Conservation (phyloP, 306 rosid species). For the Prunus mira region DNA sequence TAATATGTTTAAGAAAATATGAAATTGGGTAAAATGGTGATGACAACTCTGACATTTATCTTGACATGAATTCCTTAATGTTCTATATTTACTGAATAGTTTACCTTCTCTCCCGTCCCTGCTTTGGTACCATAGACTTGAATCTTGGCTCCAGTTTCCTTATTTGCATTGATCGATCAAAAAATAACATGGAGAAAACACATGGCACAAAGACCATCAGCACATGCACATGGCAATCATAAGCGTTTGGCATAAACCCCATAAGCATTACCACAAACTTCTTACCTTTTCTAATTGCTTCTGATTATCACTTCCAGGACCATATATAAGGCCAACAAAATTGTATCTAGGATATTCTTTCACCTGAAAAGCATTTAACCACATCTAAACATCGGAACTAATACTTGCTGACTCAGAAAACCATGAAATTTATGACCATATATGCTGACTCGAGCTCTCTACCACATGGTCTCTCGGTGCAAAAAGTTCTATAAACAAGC, state of each 20-base stretch:
- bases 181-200: neutral
- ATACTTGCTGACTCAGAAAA: neutral
- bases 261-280: slow-evolving; percentile 7
- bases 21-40: neutral
- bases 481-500: neutral
- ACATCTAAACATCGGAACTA: slow-evolving; percentile 10
- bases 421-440: neutral
- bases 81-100: slow-evolving; percentile 3
- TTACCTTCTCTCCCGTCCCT: slow-evolving; percentile 69
- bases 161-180: slow-evolving; percentile 15
- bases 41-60: neutral
- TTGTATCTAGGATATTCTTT: slow-evolving; percentile 73
- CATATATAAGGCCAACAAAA: slow-evolving; percentile 70
- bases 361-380: slow-evolving; percentile 53
- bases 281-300: slow-evolving; percentile 82
- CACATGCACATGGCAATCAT: neutral
- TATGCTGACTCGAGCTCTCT: neutral
- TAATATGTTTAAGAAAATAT: slow-evolving; percentile 1
- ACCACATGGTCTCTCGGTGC: neutral
- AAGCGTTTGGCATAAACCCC: neutral
- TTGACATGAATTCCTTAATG: neutral
- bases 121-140: slow-evolving; percentile 65
- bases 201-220: neutral
- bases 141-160: slow-evolving; percentile 94
- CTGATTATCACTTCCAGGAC: slow-evolving; percentile 79